These are phyloP conservation scores for Phytophthora constricta DNA, from an alignment of 352 stramenopile genomes.

Conservation along the genomic window DNA sequence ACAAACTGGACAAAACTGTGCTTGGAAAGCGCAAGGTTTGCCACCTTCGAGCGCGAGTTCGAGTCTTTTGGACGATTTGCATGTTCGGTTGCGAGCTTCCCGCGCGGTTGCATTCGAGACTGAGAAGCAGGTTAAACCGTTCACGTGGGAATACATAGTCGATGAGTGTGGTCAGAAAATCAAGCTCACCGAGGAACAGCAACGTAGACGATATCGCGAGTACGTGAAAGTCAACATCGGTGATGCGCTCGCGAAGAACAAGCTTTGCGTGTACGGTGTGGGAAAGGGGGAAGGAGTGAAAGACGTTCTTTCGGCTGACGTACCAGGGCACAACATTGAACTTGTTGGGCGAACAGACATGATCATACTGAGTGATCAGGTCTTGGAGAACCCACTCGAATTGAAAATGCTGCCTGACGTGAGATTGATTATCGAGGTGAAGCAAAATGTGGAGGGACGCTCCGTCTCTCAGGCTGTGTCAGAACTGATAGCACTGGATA, in stretches of 20 bases:
- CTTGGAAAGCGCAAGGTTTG: too few species aligned
- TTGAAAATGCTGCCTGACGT: too few species aligned
- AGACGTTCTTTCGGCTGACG: slow-evolving; percentile 25
- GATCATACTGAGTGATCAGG: slow-evolving; percentile 34
- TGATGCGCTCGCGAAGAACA: too few species aligned
- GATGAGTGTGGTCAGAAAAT: too few species aligned
- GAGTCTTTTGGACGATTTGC: slow-evolving; percentile 14
- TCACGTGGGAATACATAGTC: slow-evolving; percentile 24
- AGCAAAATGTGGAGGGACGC: slow-evolving; percentile 23
- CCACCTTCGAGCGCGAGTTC: too few species aligned
- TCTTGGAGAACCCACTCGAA: too few species aligned
- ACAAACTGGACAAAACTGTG: too few species aligned
- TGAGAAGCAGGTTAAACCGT: slow-evolving; percentile 26
- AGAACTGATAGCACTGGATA: slow-evolving; percentile 34
- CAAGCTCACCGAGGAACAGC: slow-evolving; percentile 27
- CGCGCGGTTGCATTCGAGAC: slow-evolving; percentile 8
- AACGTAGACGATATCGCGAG: slow-evolving; percentile 28
- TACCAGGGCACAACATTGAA: slow-evolving; percentile 29
- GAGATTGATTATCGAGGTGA: too few species aligned
- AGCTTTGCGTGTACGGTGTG: too few species aligned
- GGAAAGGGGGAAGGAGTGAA: slow-evolving; percentile 14
- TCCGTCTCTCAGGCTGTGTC: slow-evolving; percentile 20
- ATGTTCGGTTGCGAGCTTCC: slow-evolving; percentile 14
- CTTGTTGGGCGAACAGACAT: slow-evolving; percentile 32
- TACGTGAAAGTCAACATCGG: slow-evolving; percentile 40